A percentile compares a stretch with the other conserved stretches of the same genome.
Conservation (phyloP, 23 red algal species). For the Cyanidium caldarium region DNA sequence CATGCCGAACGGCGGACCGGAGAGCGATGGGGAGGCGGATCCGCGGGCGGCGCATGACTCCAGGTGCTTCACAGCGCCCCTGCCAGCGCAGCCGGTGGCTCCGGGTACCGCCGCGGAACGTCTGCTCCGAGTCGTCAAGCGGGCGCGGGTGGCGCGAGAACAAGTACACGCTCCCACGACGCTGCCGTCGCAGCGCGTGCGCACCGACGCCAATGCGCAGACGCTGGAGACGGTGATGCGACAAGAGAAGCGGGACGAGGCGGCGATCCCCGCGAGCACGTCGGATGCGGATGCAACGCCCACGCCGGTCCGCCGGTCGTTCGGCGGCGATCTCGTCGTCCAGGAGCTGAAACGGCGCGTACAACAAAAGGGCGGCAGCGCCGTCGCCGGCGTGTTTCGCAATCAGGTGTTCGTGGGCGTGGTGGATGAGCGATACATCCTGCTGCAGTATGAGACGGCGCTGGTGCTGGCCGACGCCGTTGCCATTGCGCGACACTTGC, state of each 20-base stretch:
- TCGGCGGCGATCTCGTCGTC: no score
- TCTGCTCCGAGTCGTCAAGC: no score
- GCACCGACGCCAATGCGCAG: neutral
- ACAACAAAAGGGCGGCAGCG: conserved; percentile 1
- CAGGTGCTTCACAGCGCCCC: no score
- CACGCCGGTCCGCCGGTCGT: conserved; percentile 21
- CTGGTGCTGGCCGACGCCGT: conserved; percentile 18
- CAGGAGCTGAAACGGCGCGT: neutral
- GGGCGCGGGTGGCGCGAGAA: no score
- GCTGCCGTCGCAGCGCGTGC: neutral
- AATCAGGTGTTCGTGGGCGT: conserved; percentile 73
- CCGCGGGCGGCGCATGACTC: no score
- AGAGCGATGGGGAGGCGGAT: no score
- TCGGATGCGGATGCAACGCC: neutral
- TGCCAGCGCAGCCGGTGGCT: no score
- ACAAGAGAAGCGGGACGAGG: neutral
- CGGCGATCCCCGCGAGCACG: neutral
- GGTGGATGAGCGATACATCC: conserved; percentile 6
- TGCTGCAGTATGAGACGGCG: conserved; percentile 55
- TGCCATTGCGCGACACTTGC: neutral
- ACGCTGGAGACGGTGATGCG: neutral
- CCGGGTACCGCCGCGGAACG: no score
- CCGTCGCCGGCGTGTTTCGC: conserved; percentile 27
- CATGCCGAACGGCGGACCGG: neutral
- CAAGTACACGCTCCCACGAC: neutral